Base-by-base conservation (phyloP, 352 stramenopile species). In the Blastocystis sp. region DNA sequence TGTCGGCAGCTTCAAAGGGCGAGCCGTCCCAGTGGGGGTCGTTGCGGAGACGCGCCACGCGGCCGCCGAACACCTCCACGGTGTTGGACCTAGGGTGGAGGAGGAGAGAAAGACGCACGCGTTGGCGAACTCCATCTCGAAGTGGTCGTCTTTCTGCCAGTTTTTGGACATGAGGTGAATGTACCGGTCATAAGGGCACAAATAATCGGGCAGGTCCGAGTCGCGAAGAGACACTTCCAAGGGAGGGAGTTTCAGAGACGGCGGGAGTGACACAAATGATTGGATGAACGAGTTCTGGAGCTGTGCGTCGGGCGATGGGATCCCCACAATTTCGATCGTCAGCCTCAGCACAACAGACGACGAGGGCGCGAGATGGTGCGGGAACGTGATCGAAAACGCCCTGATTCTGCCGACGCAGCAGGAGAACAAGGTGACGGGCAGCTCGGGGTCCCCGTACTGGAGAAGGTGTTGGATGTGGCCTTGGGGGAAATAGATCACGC, bases 401-500 rank as follows among this genome's bases (percentile, higher is more conserved):
- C 17, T 10, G 3, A 90, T 67, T 3, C 19, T 7, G 62, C 89
- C 90, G 9, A 89, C 41, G 14, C 69, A 79, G 19, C 38, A 43
- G 10, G 56, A 41, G 60, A 69, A 66, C 19, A 11, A 21, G 40
- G 48, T 61, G 62, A 89, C 38, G 4, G 76, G 69, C 17, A 52
- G 7, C 38, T 69, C 70, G n/a, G 59, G 11, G 41, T 89, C 78
- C 0, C 67, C 43, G 59, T 89, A 87, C 34, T 53, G 28, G 1
- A 87, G 40, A 0, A 89, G 65, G 43, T 88, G 61, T 21, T 82
- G 34, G 11, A 61, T 23, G 62, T 90, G 89, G 2, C 88, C 89
- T 62, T 90, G 86, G 21, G 89, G 88, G 38, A 90, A 77, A 62
- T 90, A 90, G 11, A 90, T 62, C 2, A 90, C 80, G 17, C 11